Base-by-base conservation (phyloP, 2,329 filamentous ascomycete genomes). In the Didymella lethalis region DNA sequence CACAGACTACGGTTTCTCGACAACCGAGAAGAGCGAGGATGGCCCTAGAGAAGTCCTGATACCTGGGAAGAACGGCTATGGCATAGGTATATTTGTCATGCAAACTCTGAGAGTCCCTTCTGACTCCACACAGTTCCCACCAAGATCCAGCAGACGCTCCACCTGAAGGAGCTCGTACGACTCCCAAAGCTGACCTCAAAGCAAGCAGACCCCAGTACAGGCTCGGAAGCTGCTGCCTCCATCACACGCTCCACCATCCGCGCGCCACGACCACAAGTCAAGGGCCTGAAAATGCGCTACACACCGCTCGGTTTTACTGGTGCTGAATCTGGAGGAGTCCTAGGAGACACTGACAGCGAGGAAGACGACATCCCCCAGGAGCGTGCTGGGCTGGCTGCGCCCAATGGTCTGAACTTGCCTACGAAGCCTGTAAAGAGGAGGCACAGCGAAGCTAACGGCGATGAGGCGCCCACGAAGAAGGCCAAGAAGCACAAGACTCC, bases 281-380 rank as follows among this genome's bases (percentile, higher is more conserved):
- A 84, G 67, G 88, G 87, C 7, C 78, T 93, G 53, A 86, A 84
- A 68, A 84, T 88, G 75, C 85, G 90, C 32, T 92, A 85, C 75
- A 83, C 84, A 53, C 90, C 90, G 1, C 84, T 89, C 44, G 90
- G 90, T 14, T 83, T 83, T 63, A 51, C 54, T 4, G 81, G 81
- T 4, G 58, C 68, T 11, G 81, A 80, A 26, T 77, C 77, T 29
- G 74, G 73, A 29, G 82, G 77, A 26, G 77, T 58, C 18, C 76
- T 81, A 66, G 84, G 69, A 12, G 76, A 73, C 23, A 77, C 75
- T 6, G 79, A 80, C 16, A 74, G 72, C 48, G 81, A 81, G 20
- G 76, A 73, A 12, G 80, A 83, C n/a, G 41, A 44, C 4, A 51
- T 60, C 5, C 52, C 57, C 1, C 5, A 80, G 80, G 52, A 52